A percentile compares a stretch with the other conserved stretches of the same genome.
These are phyloP conservation scores for Boletales sp. DNA, from an alignment of 768 basidiomycete species.

Conservation along the genomic window DNA sequence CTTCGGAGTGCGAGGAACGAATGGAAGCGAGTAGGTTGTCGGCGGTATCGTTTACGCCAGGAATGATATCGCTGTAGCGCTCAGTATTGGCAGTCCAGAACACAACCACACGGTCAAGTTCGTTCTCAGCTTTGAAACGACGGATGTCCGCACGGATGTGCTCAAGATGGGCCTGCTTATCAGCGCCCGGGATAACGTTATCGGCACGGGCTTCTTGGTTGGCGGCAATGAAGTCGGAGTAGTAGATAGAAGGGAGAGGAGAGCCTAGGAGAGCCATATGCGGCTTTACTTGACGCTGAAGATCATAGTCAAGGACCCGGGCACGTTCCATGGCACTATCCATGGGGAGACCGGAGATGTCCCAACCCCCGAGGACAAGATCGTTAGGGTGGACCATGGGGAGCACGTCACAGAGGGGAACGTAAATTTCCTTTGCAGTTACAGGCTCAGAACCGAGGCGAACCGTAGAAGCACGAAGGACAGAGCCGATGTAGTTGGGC, in stretches of 20 bases:
- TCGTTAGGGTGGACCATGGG: constrained; percentile 99
- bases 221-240: constrained; percentile 96
- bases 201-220: constrained; percentile 97
- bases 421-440: constrained; percentile 85
- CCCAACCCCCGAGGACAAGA: constrained; percentile 97
- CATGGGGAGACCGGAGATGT: constrained; percentile 82
- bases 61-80: constrained; percentile 91
- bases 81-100: constrained; percentile 99
- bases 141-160: constrained; percentile 92
- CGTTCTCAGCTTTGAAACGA: constrained; percentile 80
- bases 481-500: constrained; percentile 97
- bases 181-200: constrained; percentile 78
- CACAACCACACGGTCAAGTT: constrained; percentile 83
- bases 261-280: constrained; percentile 75
- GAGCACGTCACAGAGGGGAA: constrained; percentile 88
- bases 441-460: constrained; percentile 79
- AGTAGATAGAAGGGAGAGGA: constrained; percentile 94
- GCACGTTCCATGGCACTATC: constrained; percentile 94
- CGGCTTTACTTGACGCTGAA: constrained; percentile 91
- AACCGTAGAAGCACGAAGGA: constrained; percentile 94
- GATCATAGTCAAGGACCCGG: constrained; percentile 91
- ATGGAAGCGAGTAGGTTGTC: constrained; percentile 82
- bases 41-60: constrained; percentile 93
- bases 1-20: constrained; percentile 81
- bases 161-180: constrained; percentile 91